Evolutionary conservation across 2,329 filamentous ascomycete genomes (phyloP), one percentile per base, ranked within the genome.

Genomic region (Fusarium sp.): DNA sequence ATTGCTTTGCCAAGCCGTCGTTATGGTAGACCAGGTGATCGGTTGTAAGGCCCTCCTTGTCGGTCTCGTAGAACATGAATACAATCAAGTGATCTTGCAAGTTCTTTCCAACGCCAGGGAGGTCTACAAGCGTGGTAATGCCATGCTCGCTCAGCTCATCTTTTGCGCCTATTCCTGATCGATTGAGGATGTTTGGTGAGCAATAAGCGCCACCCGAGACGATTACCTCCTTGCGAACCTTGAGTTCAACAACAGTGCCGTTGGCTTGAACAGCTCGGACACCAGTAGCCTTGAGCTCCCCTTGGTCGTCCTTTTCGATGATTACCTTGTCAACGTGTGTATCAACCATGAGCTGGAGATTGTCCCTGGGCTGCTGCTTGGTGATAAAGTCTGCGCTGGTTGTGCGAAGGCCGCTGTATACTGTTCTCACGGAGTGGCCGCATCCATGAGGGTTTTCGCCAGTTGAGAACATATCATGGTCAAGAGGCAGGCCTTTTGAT

Each of bases 1-100:
- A 86, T 0, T 85, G 82, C 53, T 83, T 83, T 14, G 80, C 78
- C 19, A 86, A 78, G 26, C 83, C 85, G 66, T 87, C 80, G 34
- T 81, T 82, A 64, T 88, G 87, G 76, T 88, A 87, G 42, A 87
- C 82, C 5, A 76, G 71, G 19, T 85, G 76, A 74, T 90, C 88
- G 47, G 80, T 87, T 15, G 88, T 89, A 15, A 89, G 69, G 4
- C 82, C 83, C 21, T 81, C 76, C 53, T 84, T 80, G 14, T 81
- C 81, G 4, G 87, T 84, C 76, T 89, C 85, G 74, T 91, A 91
- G 75, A 87, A 90, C 55, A 87, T 85, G 74, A 90, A 89, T 46
- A 84, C 81, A 26, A 86, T 85, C 80, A 75, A 24, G 31, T 87
- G 84, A 66, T 86, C 84, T 73, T 84, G 80, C 3, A 86, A 77